phyloP scores from a whole-genome alignment of 345 rosid species.

The Citrus reticulata region DNA sequence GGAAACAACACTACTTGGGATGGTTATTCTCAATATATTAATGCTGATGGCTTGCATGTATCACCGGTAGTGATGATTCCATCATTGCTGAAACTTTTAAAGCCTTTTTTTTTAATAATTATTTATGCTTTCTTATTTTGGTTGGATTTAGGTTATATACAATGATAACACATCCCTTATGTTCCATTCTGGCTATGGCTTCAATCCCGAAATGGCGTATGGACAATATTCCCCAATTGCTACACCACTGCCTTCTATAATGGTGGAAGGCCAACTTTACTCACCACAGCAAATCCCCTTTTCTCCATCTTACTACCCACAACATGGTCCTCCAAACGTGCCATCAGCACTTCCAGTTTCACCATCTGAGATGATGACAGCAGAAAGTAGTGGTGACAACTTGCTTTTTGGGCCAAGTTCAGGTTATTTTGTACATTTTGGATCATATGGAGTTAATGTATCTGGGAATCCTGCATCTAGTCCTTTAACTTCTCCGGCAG shows the following conservation, averaged over 20 bases:
- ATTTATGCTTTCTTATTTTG: constrained; percentile 1
- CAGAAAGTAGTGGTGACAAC: constrained; percentile 43
- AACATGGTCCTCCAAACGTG: constrained; percentile 27
- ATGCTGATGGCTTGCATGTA: constrained; percentile 49
- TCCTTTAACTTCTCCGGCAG: constrained; percentile 35
- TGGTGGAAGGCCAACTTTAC: constrained; percentile 53
- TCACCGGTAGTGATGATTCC: constrained; percentile 42
- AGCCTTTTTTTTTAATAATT: background rate
- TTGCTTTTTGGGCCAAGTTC: constrained; percentile 43
- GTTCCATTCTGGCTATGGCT: constrained; percentile 51
- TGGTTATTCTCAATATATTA: constrained; percentile 45
- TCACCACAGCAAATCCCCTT: constrained; percentile 49
- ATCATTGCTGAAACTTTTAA: background rate
- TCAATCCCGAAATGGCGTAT: constrained; percentile 46
- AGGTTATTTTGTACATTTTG: constrained; percentile 49
- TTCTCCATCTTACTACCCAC: constrained; percentile 45
- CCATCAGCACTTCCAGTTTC: constrained; percentile 45
- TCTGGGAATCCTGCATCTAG: constrained; percentile 36
- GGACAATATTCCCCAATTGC: constrained; percentile 53
- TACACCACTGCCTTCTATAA: constrained; percentile 42
- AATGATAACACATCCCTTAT: constrained; percentile 47
- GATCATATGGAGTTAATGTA: constrained; percentile 40
- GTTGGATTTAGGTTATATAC: constrained; percentile 44
- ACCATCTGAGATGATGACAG: constrained; percentile 35
- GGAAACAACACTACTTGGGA: constrained; percentile 40